Evolutionary conservation across 148 eudicot species (phyloP).

Genomic region (Euryodendron excelsum): DNA sequence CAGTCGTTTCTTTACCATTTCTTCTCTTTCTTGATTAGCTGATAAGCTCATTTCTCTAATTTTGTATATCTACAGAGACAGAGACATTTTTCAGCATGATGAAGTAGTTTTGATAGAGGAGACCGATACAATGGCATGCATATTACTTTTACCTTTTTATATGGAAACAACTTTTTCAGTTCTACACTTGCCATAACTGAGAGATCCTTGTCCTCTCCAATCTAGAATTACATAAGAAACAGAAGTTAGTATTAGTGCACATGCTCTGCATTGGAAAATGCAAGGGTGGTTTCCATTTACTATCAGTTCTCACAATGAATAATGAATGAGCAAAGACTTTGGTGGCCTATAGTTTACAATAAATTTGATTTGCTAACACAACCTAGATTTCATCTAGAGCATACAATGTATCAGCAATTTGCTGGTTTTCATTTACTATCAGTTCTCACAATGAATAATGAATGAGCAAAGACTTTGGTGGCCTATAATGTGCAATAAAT

Average conservation of each 20-base stretch:
- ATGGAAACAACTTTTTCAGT: slow-evolving; percentile 62
- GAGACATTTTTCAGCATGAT: background rate
- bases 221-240: slow-evolving; percentile 32
- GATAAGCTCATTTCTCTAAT: slow-evolving; percentile 52
- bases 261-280: background rate
- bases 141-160: slow-evolving; percentile 51
- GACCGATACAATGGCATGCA: background rate
- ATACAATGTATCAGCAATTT: background rate
- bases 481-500: too few relatives aligned
- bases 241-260: background rate
- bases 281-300: background rate
- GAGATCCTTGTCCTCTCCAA: slow-evolving; percentile 90
- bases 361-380: background rate
- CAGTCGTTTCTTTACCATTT: slow-evolving; percentile 73
- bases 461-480: too few relatives aligned
- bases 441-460: background rate
- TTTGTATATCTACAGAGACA: slow-evolving; percentile 28
- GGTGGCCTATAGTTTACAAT: too few relatives aligned
- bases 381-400: background rate
- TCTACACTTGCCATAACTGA: slow-evolving; percentile 71
- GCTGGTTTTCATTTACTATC: background rate
- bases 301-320: background rate
- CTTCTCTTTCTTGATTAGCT: slow-evolving; percentile 80
- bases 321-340: too few relatives aligned
- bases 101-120: background rate